phyloP scores from a whole-genome alignment of 225 moss, liverwort and hornwort species.

The Polytrichum formosum region DNA sequence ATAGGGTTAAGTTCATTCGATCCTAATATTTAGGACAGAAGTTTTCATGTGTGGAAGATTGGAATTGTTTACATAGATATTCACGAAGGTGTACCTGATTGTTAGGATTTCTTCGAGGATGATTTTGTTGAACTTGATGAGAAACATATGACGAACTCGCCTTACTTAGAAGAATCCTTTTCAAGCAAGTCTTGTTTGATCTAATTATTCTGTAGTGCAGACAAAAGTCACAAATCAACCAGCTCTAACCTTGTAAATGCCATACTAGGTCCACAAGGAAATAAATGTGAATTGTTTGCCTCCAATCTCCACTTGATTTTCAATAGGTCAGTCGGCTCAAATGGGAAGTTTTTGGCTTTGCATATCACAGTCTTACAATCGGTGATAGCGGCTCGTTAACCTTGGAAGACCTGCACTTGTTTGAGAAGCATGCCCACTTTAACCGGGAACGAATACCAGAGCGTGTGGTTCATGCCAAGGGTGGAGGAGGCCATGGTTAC shows the following conservation, averaged over 20 bases:
- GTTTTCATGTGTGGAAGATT: neutral
- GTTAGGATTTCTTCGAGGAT: too few relatives aligned
- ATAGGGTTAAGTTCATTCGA: neutral
- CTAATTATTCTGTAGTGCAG: neutral
- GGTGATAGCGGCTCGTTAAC: slow-evolving; percentile 69
- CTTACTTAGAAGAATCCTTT: neutral
- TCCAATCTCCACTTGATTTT: too few relatives aligned
- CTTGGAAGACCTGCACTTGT: slow-evolving; percentile 68
- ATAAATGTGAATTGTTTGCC: too few relatives aligned
- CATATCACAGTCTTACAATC: slow-evolving; percentile 53
- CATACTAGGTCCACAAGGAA: neutral
- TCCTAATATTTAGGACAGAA: neutral
- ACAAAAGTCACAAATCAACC: neutral
- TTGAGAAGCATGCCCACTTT: slow-evolving; percentile 79
- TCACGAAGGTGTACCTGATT: too few relatives aligned
- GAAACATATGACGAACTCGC: neutral
- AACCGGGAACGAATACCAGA: slow-evolving; percentile 82
- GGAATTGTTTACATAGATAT: neutral
- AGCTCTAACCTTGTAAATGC: slow-evolving; percentile 6
- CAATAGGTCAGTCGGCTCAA: too few relatives aligned
- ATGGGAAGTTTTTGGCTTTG: neutral
- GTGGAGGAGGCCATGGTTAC: slow-evolving; percentile 80
- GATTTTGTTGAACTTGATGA: neutral
- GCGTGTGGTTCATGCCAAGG: slow-evolving; percentile 90
- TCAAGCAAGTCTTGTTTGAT: neutral